Evolutionary conservation across 129 eudicot species (phyloP), one percentile per base, ranked within the genome.

Genomic region (Gnaphalium uliginosum): DNA sequence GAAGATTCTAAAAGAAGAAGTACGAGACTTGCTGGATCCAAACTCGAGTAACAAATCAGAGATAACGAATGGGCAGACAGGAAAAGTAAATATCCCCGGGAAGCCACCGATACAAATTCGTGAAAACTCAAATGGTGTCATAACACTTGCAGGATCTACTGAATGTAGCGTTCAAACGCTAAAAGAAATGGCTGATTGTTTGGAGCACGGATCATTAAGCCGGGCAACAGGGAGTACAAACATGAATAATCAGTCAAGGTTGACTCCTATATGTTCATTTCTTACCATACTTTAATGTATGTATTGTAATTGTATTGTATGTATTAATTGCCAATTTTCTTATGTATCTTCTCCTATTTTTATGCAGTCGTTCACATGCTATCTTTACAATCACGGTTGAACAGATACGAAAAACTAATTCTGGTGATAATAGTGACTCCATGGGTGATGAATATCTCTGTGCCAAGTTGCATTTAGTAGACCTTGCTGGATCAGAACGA

Each of bases 171-270:
- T 95, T 37, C 89, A 87, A 73, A 82, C 97, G 10, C 85, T 95
- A 56, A 95, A 87, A 86, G 97, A 95, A 82, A 95, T 95, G 99
- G 86, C 92, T 61, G 87, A 89, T 73, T 95, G 97, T 84, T 86
- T 95, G 22, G 99, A 89, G 69, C 96, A 91, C 70, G 99, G 99
- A 76, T 95, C 99, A 19, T 71, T 95, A 74, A 89, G 89, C 88
- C 83, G 99, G 85, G 99, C 99, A 43, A 95, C 99, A 0, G 99
- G 99, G 71, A 95, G 99, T 82, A 95, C 99, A 64, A 95, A 95
- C 85, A 95, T 95, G 99, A 95, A 95, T 74, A 89, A 95, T 78
- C 99, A 95, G 80, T 95, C 99, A 19, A 91, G 99, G 99, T 95
- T 69, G 41, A 69, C 23, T 53, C 1, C 39, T 37, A 61, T 48